Percentiles rank a stretch among this genome's conserved stretches.
Conservation (phyloP, 805 yeast species). For the Hanseniaspora nectarophila region DNA sequence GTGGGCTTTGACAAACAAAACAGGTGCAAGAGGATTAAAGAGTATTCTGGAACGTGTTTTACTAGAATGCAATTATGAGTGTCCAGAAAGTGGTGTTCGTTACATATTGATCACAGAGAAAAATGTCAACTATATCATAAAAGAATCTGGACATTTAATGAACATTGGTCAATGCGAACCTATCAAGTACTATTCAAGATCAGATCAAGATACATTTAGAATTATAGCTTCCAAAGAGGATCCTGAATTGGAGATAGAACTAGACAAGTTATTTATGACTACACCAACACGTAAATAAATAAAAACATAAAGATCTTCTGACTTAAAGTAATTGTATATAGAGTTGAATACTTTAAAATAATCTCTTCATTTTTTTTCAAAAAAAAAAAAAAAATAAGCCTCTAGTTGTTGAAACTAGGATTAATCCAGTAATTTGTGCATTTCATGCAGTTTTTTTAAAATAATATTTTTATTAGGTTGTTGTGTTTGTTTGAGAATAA, state of each 20-base stretch:
- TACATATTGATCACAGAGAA: constrained; percentile 39
- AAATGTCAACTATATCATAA: constrained; percentile 32
- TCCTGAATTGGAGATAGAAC: constrained; percentile 25
- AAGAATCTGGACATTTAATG: constrained; percentile 26
- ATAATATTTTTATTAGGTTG: neutral
- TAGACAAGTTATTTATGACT: constrained; percentile 28
- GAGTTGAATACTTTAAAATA: neutral
- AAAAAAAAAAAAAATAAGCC: neutral
- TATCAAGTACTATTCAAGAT: constrained; percentile 37
- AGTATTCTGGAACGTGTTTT: constrained; percentile 43
- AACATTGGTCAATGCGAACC: constrained; percentile 23
- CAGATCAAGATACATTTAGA: constrained; percentile 34
- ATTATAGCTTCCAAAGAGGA: constrained; percentile 36
- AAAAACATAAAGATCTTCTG: no score
- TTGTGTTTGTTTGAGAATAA: neutral
- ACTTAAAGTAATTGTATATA: no score
- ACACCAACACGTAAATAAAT: constrained; percentile 18
- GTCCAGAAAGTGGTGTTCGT: constrained; percentile 45
- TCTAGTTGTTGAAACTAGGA: constrained; percentile 16
- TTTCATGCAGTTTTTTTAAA: neutral
- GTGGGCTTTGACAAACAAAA: constrained; percentile 40
- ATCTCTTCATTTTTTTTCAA: no score
- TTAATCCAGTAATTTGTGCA: constrained; percentile 2
- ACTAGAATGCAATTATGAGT: constrained; percentile 43
- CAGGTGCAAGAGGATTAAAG: constrained; percentile 52